Evolutionary conservation across 257 asterid species (phyloP).

Genomic region (Oldenlandia corymbosa): DNA sequence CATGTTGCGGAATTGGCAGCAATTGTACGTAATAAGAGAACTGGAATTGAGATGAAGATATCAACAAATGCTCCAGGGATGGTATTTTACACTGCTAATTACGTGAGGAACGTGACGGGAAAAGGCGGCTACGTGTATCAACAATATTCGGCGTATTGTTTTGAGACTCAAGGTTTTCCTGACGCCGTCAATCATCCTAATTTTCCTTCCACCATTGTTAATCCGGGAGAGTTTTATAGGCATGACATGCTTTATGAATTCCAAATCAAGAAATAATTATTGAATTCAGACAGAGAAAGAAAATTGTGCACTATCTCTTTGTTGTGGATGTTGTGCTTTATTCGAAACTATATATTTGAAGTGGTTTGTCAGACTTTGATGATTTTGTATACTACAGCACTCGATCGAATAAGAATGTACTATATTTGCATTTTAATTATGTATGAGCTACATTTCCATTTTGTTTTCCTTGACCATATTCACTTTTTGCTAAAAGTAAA

Average conservation of each 20-base stretch:
- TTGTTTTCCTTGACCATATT: too few species aligned
- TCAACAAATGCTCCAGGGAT: conserved; percentile 52
- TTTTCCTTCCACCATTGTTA: conserved; percentile 62
- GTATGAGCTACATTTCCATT: too few species aligned
- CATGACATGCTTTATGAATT: conserved; percentile 50
- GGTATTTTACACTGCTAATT: conserved; percentile 62
- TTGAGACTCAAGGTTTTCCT: conserved; percentile 92
- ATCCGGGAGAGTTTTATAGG: conserved; percentile 38
- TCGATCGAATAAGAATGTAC: too few species aligned
- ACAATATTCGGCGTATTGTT: conserved; percentile 54
- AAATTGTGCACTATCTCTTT: too few species aligned
- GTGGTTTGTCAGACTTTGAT: too few species aligned
- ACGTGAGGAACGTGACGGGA: conserved; percentile 35
- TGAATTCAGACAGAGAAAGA: too few species aligned
- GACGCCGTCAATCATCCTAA: conserved; percentile 73
- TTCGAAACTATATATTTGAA: too few species aligned
- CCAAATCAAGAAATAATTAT: conserved; percentile 24
- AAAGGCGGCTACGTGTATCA: conserved; percentile 54
- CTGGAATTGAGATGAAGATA: conserved; percentile 63
- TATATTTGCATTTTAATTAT: too few species aligned
- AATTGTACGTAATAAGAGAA: conserved; percentile 32
- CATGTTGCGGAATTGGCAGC: conserved; percentile 37
- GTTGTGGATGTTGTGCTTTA: too few species aligned
- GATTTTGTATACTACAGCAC: too few species aligned
- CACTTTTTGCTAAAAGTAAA: too few species aligned